Conservation (phyloP, 202 grass and related monocot species). For the Panicum hallii region DNA sequence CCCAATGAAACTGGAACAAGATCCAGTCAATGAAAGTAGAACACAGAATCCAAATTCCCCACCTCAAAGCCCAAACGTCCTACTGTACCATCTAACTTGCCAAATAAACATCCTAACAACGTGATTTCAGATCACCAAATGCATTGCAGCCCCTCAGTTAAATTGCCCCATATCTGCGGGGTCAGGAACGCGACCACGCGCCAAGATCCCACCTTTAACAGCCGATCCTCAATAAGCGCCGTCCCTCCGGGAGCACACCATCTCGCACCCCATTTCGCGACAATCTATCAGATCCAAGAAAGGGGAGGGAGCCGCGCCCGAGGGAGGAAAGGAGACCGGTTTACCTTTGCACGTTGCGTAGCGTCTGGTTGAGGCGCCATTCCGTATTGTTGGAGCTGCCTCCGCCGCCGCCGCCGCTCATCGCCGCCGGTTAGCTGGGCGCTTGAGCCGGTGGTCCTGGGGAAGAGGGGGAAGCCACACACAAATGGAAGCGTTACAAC, state of each 20-base stretch:
- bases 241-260: not conserved
- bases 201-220: conserved; percentile 18
- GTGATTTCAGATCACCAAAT: not conserved
- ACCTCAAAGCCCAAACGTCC: not conserved
- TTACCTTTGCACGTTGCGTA: conserved; percentile 70
- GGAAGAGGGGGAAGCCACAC: too few relatives aligned
- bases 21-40: not conserved
- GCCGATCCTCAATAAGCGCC: not conserved
- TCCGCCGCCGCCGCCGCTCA: conserved; percentile 31
- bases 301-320: not conserved
- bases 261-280: not conserved
- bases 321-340: not conserved
- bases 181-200: not conserved
- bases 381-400: conserved; percentile 60
- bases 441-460: not conserved
- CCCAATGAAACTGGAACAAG: not conserved
- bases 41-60: not conserved
- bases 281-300: not conserved
- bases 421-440: not conserved
- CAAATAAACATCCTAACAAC: not conserved
- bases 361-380: conserved; percentile 74
- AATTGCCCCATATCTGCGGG: not conserved
- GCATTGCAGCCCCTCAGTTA: not conserved
- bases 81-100: not conserved
- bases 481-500: not conserved